phyloP scores from a whole-genome alignment of 352 stramenopile genomes.

The Globisporangium nagaii region DNA sequence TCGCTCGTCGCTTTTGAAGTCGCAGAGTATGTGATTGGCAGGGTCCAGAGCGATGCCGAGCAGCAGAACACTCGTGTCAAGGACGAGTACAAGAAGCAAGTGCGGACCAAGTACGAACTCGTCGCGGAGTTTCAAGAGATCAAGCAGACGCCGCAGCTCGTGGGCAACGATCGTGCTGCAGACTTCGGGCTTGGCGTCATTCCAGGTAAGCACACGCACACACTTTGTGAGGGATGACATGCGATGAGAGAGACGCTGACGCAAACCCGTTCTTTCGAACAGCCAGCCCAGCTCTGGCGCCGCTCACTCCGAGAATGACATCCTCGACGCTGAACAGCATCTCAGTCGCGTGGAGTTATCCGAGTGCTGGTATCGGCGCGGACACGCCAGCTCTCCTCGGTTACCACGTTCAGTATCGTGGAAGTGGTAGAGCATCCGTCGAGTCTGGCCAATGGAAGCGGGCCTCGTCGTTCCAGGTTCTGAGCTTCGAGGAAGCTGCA shows the following conservation, averaged over 20 bases:
- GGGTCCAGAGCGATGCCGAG: constrained; percentile 29
- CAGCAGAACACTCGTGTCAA: constrained; percentile 36
- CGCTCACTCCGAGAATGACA: constrained; percentile 23
- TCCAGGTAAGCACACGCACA: constrained; percentile 16
- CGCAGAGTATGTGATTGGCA: constrained; percentile 30
- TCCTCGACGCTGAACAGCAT: constrained; percentile 42
- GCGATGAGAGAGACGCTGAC: not conserved
- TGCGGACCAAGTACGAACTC: constrained; percentile 51
- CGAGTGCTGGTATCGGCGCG: not conserved
- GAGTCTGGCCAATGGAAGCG: constrained; percentile 36
- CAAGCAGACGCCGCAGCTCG: constrained; percentile 38
- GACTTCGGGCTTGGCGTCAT: constrained; percentile 43
- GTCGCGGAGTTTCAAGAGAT: constrained; percentile 54
- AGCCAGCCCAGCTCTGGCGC: constrained; percentile 28
- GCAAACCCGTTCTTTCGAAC: not conserved
- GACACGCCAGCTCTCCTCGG: constrained; percentile 48
- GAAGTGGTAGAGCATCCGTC: constrained; percentile 31
- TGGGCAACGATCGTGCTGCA: constrained; percentile 14
- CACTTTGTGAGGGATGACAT: too few species aligned
- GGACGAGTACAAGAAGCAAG: constrained; percentile 45
- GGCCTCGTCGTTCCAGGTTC: constrained; percentile 45
- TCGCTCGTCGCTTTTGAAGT: constrained; percentile 28
- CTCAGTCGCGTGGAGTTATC: constrained; percentile 31
- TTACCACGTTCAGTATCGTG: constrained; percentile 54
- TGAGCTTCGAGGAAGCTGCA: constrained; percentile 42